These are phyloP conservation scores for Aspergillus novofumigatus DNA, from an alignment of 2,329 filamentous ascomycete species.

Conservation along the genomic window DNA sequence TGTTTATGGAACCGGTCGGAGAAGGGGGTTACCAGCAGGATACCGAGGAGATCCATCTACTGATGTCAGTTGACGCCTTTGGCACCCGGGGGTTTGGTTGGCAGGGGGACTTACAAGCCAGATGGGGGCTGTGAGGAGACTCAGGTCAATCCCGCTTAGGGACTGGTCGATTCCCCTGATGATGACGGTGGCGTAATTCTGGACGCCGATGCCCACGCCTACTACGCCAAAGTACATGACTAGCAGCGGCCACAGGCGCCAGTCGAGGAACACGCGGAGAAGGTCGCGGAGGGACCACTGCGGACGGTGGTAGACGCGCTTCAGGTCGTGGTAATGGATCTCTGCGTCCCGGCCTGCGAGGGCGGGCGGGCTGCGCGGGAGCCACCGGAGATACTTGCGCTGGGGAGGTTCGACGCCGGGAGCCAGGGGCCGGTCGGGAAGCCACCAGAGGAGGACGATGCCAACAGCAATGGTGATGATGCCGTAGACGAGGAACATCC, in stretches of 20 bases:
- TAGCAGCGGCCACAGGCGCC: slow-evolving; percentile 80
- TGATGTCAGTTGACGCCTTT: background rate
- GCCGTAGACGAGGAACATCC: slow-evolving; percentile 86
- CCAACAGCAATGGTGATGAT: slow-evolving; percentile 69
- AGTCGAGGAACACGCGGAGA: slow-evolving; percentile 68
- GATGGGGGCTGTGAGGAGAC: slow-evolving; percentile 81
- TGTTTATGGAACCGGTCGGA: slow-evolving; percentile 81
- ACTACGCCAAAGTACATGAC: slow-evolving; percentile 96
- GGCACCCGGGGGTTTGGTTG: too few relatives aligned
- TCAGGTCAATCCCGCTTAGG: slow-evolving; percentile 70
- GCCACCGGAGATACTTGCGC: slow-evolving; percentile 50
- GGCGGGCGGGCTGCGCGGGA: slow-evolving; percentile 67
- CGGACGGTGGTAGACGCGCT: slow-evolving; percentile 70
- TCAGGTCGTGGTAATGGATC: slow-evolving; percentile 79
- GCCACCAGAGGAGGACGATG: slow-evolving; percentile 77
- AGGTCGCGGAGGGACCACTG: slow-evolving; percentile 72
- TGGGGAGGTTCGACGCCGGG: slow-evolving; percentile 46
- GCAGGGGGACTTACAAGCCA: slow-evolving; percentile 72
- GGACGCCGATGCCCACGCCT: slow-evolving; percentile 84
- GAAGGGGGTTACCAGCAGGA: slow-evolving; percentile 77
- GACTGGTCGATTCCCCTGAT: slow-evolving; percentile 71
- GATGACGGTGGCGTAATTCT: slow-evolving; percentile 83
- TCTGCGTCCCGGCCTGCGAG: slow-evolving; percentile 71
- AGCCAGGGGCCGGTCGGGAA: slow-evolving; percentile 74
- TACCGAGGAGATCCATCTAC: slow-evolving; percentile 82